Conservation (phyloP, 192 early-diverging fungal genomes). For the Dimargaris cristalligena region DNA sequence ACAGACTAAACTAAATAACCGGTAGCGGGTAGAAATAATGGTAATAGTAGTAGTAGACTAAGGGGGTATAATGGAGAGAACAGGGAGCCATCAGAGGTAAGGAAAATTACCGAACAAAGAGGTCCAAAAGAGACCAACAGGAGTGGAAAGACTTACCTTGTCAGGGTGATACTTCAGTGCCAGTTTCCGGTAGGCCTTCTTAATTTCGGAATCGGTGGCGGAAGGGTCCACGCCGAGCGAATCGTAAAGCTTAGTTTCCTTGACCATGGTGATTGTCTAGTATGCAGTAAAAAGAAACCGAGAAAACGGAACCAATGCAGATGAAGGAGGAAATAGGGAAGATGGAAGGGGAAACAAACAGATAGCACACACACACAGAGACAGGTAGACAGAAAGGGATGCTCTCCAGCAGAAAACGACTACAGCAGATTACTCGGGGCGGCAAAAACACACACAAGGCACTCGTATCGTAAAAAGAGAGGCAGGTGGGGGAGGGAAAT, state of each 20-base stretch:
- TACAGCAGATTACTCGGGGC: neutral
- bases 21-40: too few species aligned
- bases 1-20: too few species aligned
- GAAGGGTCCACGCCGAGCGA: conserved; percentile 59
- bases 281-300: neutral
- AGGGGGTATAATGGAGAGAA: too few species aligned
- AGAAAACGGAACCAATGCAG: neutral
- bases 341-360: neutral
- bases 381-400: neutral
- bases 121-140: too few species aligned
- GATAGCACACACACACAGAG: neutral
- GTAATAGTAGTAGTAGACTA: too few species aligned
- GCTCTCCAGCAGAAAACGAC: neutral
- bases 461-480: too few species aligned
- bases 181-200: conserved; percentile 96
- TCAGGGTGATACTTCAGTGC: conserved; percentile 84
- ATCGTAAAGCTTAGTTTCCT: conserved; percentile 88
- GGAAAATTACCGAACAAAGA: too few species aligned
- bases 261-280: conserved; percentile 17
- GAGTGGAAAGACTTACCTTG: conserved; percentile 56
- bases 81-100: too few species aligned
- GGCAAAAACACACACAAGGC: too few species aligned
- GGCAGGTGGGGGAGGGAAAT: too few species aligned
- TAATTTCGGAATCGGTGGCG: conserved; percentile 70
- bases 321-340: too few species aligned